Evolutionary conservation across 108 stramenopile species (phyloP).

Genomic region (Cyclotella sp.): DNA sequence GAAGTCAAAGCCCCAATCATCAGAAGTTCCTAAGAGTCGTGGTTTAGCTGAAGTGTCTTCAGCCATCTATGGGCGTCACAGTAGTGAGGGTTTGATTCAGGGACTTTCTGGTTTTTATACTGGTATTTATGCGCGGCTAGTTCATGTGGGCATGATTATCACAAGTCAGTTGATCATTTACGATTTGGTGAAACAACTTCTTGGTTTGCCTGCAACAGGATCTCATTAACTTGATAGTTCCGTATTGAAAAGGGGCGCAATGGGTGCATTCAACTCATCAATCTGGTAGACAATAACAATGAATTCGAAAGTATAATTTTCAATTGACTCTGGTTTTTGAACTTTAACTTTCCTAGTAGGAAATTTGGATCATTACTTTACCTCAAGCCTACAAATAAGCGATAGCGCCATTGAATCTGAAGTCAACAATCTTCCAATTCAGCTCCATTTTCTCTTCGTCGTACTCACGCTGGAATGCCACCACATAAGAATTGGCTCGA

Average conservation of each 20-base stretch:
- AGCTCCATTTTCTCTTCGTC: constrained; percentile 90
- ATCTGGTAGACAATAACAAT: background rate
- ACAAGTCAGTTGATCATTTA: constrained; percentile 94
- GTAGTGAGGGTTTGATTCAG: constrained; percentile 80
- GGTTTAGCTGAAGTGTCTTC: constrained; percentile 69
- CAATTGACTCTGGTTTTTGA: too few species aligned
- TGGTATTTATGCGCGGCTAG: constrained; percentile 83
- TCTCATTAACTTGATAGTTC: constrained; percentile 50
- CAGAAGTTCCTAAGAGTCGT: constrained; percentile 46
- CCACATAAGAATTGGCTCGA: constrained; percentile 94
- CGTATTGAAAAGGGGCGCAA: background rate
- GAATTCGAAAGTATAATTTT: too few species aligned
- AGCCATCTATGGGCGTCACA: constrained; percentile 73
- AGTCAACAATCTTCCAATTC: constrained; percentile 96
- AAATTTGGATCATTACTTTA: background rate
- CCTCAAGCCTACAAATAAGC: constrained; percentile 45
- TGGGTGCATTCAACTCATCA: background rate
- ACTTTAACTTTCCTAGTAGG: background rate
- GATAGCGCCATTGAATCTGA: constrained; percentile 68
- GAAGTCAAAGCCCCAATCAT: constrained; percentile 41
- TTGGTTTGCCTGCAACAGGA: constrained; percentile 93
- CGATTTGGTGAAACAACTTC: constrained; percentile 89
- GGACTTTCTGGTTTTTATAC: constrained; percentile 71
- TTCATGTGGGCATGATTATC: constrained; percentile 93
- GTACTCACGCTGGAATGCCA: constrained; percentile 96